These are phyloP conservation scores for Boletus speciosus DNA, from an alignment of 768 basidiomycete species.

Conservation along the genomic window DNA sequence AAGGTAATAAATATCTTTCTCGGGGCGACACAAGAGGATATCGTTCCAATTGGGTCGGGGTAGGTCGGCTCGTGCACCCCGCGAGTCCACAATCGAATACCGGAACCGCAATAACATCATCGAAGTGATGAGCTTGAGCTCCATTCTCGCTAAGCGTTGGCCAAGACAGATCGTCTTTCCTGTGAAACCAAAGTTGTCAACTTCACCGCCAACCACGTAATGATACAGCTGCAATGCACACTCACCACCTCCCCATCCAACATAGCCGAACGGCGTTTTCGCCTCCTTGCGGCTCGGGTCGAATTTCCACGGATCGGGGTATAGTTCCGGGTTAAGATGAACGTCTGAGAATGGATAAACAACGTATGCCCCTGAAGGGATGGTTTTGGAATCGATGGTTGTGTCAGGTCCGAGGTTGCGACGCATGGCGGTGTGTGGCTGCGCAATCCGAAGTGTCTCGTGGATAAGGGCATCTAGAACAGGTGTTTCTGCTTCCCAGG, in stretches of 20 bases:
- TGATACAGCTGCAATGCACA: conserved; percentile 18
- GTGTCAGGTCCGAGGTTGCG: conserved; percentile 72
- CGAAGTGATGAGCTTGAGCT: conserved; percentile 67
- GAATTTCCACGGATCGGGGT: conserved; percentile 75
- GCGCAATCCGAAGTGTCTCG: conserved; percentile 74
- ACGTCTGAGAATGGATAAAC: conserved; percentile 80
- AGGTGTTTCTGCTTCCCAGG: conserved; percentile 69
- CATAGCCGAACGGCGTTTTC: conserved; percentile 55
- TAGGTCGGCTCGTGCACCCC: conserved; percentile 42
- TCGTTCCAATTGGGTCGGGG: conserved; percentile 81
- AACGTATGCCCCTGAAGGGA: conserved; percentile 72
- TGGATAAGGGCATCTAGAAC: conserved; percentile 69
- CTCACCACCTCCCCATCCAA: conserved; percentile 81
- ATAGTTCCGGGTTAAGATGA: conserved; percentile 68
- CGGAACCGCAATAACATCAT: conserved; percentile 65
- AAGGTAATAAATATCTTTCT: conserved; percentile 51
- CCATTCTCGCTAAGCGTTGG: conserved; percentile 68
- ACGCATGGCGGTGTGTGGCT: conserved; percentile 80
- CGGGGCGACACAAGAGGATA: conserved; percentile 62
- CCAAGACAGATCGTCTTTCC: conserved; percentile 72
- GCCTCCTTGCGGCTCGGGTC: conserved; percentile 55
- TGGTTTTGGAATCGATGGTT: conserved; percentile 62
- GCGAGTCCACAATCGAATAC: conserved; percentile 52
- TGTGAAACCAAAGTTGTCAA: conserved; percentile 28
- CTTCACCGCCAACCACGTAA: conserved; percentile 17